phyloP scores from a whole-genome alignment of 345 rosid species.

The Litchi chinensis region DNA sequence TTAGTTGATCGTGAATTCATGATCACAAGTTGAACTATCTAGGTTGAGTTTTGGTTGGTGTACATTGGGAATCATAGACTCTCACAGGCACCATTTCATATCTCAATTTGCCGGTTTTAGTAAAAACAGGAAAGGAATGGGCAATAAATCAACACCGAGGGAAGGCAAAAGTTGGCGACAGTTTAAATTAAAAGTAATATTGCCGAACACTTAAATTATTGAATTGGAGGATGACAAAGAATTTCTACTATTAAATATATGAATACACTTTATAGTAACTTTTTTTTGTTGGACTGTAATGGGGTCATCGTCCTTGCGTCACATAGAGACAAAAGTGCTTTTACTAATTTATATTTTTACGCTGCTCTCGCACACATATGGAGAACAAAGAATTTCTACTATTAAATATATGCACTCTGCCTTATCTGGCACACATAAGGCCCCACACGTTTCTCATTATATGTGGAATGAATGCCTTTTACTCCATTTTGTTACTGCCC shows the following conservation, averaged over 20 bases:
- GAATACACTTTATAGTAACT: background rate
- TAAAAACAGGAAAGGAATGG: background rate
- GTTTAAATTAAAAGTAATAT: background rate
- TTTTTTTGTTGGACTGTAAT: slow-evolving; percentile 4
- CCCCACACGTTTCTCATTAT: too few relatives aligned
- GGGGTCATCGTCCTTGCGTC: background rate
- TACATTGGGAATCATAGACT: background rate
- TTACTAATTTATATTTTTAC: background rate
- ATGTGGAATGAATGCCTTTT: too few relatives aligned
- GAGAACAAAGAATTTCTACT: too few relatives aligned
- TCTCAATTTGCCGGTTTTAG: background rate
- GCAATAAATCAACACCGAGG: background rate
- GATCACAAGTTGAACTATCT: background rate
- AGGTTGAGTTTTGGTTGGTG: background rate
- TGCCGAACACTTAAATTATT: background rate
- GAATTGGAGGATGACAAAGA: background rate
- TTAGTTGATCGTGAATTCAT: background rate
- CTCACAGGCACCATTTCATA: background rate
- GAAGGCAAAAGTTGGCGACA: slow-evolving; percentile 5
- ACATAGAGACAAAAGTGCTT: background rate
- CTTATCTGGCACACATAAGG: too few relatives aligned
- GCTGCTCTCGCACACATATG: background rate
- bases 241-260: background rate
- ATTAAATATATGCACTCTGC: too few relatives aligned
- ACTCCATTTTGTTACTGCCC: too few relatives aligned